phyloP scores from a whole-genome alignment of 306 rosid species.

The Acacia confusa region DNA sequence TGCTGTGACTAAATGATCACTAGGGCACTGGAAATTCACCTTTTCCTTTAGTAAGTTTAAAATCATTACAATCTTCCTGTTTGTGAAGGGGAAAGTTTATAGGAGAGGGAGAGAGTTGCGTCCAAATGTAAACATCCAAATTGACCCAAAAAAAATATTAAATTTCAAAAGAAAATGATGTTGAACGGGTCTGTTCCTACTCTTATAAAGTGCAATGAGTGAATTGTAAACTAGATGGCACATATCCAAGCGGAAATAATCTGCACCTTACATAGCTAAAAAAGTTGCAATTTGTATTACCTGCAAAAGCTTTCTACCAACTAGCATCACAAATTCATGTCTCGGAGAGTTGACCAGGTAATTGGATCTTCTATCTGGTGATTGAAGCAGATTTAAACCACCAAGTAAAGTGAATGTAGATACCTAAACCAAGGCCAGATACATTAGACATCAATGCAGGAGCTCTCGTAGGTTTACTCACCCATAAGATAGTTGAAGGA shows the following conservation, averaged over 20 bases:
- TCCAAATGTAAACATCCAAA: neutral
- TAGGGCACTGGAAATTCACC: slow-evolving; percentile 12
- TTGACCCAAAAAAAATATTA: neutral
- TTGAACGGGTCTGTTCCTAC: slow-evolving; percentile 8
- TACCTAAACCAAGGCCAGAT: slow-evolving; percentile 47
- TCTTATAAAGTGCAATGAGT: slow-evolving; percentile 15
- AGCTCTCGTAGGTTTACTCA: slow-evolving; percentile 6
- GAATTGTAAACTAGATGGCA: neutral
- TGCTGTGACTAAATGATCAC: slow-evolving; percentile 17
- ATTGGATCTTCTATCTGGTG: slow-evolving; percentile 36
- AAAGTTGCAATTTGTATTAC: slow-evolving; percentile 40
- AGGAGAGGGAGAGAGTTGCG: neutral
- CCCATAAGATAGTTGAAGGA: slow-evolving; percentile 12
- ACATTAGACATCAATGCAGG: slow-evolving; percentile 9
- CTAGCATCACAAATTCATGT: slow-evolving; percentile 60
- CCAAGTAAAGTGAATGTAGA: slow-evolving; percentile 61
- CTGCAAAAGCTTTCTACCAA: slow-evolving; percentile 79
- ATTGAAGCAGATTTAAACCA: slow-evolving; percentile 45
- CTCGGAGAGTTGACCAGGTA: slow-evolving; percentile 38
- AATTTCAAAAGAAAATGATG: neutral
- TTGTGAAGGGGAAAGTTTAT: neutral
- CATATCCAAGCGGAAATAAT: neutral
- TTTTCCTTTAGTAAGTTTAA: slow-evolving; percentile 8
- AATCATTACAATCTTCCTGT: neutral
- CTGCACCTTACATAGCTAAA: slow-evolving; percentile 5